Percentiles rank a stretch among this genome's conserved stretches.
phyloP scores from a whole-genome alignment of 805 yeast species.

The Saccharomycopsis amapae region DNA sequence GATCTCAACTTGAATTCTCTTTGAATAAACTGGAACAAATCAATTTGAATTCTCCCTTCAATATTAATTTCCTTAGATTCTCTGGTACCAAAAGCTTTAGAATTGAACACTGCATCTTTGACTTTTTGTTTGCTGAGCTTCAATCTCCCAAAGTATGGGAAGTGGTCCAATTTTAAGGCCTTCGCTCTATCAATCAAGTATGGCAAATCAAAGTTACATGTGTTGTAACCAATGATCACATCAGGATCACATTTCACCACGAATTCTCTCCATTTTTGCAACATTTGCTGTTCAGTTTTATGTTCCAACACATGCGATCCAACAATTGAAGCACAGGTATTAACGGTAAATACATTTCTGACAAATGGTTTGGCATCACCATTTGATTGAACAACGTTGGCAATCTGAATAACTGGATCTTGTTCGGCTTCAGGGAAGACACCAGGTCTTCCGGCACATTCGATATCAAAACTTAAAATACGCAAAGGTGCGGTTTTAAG shows the following conservation, averaged over 20 bases:
- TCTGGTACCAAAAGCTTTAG: conserved; percentile 94
- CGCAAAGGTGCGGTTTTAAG: conserved; percentile 88
- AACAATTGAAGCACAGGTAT: conserved; percentile 85
- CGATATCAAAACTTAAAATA: conserved; percentile 91
- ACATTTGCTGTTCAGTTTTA: conserved; percentile 72
- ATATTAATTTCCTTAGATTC: conserved; percentile 87
- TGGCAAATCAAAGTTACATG: conserved; percentile 91
- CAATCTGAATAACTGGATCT: conserved; percentile 95
- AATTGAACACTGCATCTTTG: conserved; percentile 76
- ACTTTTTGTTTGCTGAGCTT: conserved; percentile 62
- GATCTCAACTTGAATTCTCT: conserved; percentile 93
- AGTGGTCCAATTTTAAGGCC: conserved; percentile 53
- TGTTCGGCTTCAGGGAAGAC: conserved; percentile 90
- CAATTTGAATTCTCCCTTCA: conserved; percentile 94
- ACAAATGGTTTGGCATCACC: conserved; percentile 88
- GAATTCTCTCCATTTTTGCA: conserved; percentile 80
- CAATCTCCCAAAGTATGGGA: conserved; percentile 86
- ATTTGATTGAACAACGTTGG: conserved; percentile 80
- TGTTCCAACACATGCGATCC: conserved; percentile 84
- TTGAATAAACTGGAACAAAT: conserved; percentile 84
- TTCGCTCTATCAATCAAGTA: conserved; percentile 82
- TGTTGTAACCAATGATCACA: conserved; percentile 93
- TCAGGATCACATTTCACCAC: conserved; percentile 85
- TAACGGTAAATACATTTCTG: conserved; percentile 88
- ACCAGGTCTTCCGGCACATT: conserved; percentile 97